Base-by-base conservation (phyloP, 169 alveolate species). In the Plasmodium knowlesi region DNA sequence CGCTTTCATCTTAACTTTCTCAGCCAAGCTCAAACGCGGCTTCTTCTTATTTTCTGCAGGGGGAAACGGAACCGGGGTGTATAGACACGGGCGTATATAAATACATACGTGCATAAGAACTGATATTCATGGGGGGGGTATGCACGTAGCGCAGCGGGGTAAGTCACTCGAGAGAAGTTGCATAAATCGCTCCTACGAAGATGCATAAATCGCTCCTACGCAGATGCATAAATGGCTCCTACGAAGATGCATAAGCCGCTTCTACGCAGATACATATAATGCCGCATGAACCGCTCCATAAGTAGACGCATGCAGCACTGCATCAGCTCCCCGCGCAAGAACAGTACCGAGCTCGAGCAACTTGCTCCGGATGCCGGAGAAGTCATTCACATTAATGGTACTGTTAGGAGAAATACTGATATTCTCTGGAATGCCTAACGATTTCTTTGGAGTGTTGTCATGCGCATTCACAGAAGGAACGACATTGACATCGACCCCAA, bases 271-370 rank as follows among this genome's bases (percentile, higher is more conserved):
- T 79, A 3, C 39, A 32, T 32, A 32, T 32, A 32, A 32, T 32
- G 3, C 39, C 39, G 89, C 78, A 82, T 46, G 46, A 46, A 61
- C 34, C 74, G 32, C 74, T 61, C 34, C 12, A 1, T 25, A 61
- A 8, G 34, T 3, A 14, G 25, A 28, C 46, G 71, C 34, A 80
- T 46, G 28, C 0, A 10, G 14, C 5, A 0, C 54, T n/a, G 6
- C 19, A n/a, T n/a, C n/a, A n/a, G n/a, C n/a, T n/a, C n/a, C n/a
- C n/a, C n/a, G n/a, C 30, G 54, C 32, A 12, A 9, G 30, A 57
- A 5, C 32, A 54, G 72, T 89, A 89, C 94, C 94, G 50, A 89
- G 94, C 78, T 89, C 94, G 46, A 89, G 46, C 50, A 89, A 67
- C 78, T 89, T 89, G 71, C 82, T 80, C 82, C 82, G 79, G 30